phyloP scores from a whole-genome alignment of 2,329 filamentous ascomycete genomes.

The Pseudopithomyces chartarum region DNA sequence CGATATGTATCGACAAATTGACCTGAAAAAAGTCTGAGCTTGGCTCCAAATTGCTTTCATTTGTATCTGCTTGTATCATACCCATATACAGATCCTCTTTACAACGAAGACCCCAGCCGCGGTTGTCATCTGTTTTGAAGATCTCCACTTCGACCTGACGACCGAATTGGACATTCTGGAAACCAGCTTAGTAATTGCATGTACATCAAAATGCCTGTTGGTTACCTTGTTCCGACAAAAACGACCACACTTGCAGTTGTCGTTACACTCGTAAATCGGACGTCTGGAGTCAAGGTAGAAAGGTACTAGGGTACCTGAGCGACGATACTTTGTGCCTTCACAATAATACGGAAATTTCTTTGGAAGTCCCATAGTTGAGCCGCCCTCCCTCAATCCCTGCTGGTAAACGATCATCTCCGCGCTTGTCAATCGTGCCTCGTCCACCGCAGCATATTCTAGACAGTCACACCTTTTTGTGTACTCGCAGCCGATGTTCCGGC shows the following conservation, averaged over 20 bases:
- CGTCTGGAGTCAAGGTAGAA: conserved; percentile 51
- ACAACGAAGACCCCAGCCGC: conserved; percentile 78
- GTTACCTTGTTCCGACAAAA: conserved; percentile 69
- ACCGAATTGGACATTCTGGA: conserved; percentile 72
- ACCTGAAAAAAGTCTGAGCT: conserved; percentile 36
- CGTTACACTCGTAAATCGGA: conserved; percentile 81
- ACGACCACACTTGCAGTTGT: conserved; percentile 67
- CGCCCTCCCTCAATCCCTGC: conserved; percentile 17
- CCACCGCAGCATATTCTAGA: conserved; percentile 64
- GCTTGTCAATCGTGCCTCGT: conserved; percentile 43
- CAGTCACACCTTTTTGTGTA: conserved; percentile 69
- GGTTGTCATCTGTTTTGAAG: conserved; percentile 69
- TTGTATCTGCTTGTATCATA: not conserved
- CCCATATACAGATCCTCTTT: conserved; percentile 66
- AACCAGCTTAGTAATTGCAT: not conserved
- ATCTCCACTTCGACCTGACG: conserved; percentile 74
- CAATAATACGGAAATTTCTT: conserved; percentile 67
- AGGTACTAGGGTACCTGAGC: conserved; percentile 36
- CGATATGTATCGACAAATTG: conserved; percentile 83
- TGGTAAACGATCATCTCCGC: conserved; percentile 32
- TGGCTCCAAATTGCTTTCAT: not conserved
- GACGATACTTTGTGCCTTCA: conserved; percentile 33
- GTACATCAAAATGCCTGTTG: too few species aligned
- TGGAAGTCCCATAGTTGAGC: conserved; percentile 45
- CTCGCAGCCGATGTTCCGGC: conserved; percentile 62